Conservation (phyloP, 768 basidiomycete genomes). For the Tulasnella sp. region DNA sequence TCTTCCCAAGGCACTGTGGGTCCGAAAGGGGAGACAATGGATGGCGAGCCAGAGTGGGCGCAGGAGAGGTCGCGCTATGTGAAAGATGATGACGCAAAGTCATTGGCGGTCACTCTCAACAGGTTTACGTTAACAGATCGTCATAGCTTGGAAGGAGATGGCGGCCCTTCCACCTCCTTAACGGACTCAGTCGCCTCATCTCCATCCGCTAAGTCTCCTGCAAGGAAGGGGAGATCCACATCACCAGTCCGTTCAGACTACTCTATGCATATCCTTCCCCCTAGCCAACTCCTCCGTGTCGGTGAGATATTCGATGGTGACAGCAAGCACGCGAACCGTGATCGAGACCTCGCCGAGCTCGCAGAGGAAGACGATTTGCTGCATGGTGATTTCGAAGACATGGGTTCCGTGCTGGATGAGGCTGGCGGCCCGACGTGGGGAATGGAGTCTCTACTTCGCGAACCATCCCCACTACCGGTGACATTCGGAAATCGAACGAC, state of each 20-base stretch:
- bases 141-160: background rate
- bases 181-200: background rate
- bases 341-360: background rate
- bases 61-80: background rate
- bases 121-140: background rate
- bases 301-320: background rate
- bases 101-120: conserved; percentile 9
- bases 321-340: background rate
- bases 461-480: no score
- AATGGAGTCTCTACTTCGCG: background rate
- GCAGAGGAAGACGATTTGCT: conserved; percentile 1
- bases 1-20: background rate
- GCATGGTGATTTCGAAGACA: conserved; percentile 11
- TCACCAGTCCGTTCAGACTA: conserved; percentile 1
- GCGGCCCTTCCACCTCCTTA: background rate
- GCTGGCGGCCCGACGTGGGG: conserved; percentile 1
- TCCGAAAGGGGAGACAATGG: conserved; percentile 2
- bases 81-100: conserved; percentile 8
- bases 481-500: background rate
- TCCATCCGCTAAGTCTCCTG: background rate
- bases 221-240: background rate
- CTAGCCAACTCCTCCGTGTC: conserved; percentile 5
- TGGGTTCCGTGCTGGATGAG: conserved; percentile 3
- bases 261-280: conserved; percentile 8
- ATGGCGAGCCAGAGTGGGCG: conserved; percentile 6